These are phyloP conservation scores for Acanthamoeba sp. DNA, from an alignment of 208 protist genomes.

Conservation along the genomic window DNA sequence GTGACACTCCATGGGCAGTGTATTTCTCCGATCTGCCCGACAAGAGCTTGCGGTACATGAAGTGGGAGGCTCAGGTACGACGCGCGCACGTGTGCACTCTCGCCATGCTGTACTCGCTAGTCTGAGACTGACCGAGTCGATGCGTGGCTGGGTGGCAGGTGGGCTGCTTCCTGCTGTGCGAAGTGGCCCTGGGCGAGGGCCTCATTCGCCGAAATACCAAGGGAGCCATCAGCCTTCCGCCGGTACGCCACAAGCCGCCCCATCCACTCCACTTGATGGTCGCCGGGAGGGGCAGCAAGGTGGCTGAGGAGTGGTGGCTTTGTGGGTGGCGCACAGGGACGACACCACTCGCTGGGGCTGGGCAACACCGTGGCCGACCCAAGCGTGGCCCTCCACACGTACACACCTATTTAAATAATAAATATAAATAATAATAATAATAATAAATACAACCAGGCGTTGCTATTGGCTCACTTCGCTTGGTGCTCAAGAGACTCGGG, in stretches of 20 bases:
- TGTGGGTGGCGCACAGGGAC: not conserved
- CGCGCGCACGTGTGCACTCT: not conserved
- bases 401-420: too few relatives aligned
- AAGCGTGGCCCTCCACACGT: not conserved
- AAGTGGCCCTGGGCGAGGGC: not conserved
- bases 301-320: too few relatives aligned
- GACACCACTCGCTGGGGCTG: not conserved
- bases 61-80: not conserved
- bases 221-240: not conserved
- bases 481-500: not conserved
- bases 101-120: too few relatives aligned
- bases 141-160: too few relatives aligned
- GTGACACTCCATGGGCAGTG: not conserved
- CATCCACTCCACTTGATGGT: too few relatives aligned
- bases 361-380: not conserved
- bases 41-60: not conserved
- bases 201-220: not conserved
- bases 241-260: too few relatives aligned
- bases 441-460: too few relatives aligned
- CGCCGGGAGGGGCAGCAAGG: too few relatives aligned
- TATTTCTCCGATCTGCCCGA: conserved; percentile 26
- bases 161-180: conserved; percentile 34
- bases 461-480: not conserved
- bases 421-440: too few relatives aligned
- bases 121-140: too few relatives aligned